Conservation (phyloP, 2,329 filamentous ascomycete species). For the Diatrype stigma region DNA sequence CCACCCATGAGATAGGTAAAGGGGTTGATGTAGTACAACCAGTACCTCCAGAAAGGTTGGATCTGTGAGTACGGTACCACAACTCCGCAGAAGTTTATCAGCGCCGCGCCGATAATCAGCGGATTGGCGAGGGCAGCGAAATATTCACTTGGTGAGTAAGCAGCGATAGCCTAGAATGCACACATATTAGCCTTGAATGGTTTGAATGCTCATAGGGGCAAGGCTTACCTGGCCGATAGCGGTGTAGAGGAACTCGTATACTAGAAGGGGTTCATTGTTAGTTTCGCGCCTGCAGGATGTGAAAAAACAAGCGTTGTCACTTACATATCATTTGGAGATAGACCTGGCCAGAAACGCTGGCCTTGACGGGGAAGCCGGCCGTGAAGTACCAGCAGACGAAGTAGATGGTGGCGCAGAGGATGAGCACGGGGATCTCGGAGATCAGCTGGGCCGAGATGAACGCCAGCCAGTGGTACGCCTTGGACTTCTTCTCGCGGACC, state of each 20-base stretch:
- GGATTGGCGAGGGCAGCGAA: constrained; percentile 71
- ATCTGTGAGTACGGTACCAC: constrained; percentile 55
- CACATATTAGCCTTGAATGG: too few relatives aligned
- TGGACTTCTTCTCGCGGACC: constrained; percentile 45
- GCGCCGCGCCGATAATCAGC: constrained; percentile 59
- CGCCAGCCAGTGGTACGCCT: constrained; percentile 46
- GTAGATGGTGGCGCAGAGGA: constrained; percentile 40
- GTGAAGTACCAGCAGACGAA: constrained; percentile 44
- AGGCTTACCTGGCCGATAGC: not conserved
- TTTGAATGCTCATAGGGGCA: too few relatives aligned
- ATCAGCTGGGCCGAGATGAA: constrained; percentile 42
- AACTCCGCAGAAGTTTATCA: constrained; percentile 68
- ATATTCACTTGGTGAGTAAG: constrained; percentile 66
- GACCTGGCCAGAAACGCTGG: constrained; percentile 31
- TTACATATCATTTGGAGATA: constrained; percentile 36
- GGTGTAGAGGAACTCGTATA: not conserved
- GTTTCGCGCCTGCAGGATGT: too few relatives aligned
- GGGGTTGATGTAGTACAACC: constrained; percentile 62
- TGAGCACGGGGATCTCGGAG: constrained; percentile 42
- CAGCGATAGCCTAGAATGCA: constrained; percentile 20
- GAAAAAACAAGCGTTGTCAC: constrained; percentile 1
- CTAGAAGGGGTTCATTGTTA: too few relatives aligned
- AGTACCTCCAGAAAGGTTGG: constrained; percentile 70
- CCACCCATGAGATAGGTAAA: constrained; percentile 68
- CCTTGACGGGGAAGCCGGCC: constrained; percentile 28